Evolutionary conservation across 2,329 filamentous ascomycete species (phyloP).

Genomic region (Ascochyta pisi): DNA sequence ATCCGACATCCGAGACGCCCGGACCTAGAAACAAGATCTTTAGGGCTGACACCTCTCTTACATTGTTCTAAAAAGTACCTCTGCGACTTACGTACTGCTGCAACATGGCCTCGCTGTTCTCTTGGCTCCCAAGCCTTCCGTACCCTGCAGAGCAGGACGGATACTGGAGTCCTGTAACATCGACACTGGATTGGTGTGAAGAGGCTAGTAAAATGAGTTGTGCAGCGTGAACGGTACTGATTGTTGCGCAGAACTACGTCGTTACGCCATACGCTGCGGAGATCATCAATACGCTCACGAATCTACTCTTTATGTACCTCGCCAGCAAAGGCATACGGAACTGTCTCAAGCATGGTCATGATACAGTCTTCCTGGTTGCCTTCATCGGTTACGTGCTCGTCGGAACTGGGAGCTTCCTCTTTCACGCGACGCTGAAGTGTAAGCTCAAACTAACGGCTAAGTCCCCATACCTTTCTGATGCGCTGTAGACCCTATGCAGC

Average conservation of each 20-base stretch:
- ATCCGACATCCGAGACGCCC: conserved; percentile 26
- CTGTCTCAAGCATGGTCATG: conserved; percentile 75
- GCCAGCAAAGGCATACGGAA: conserved; percentile 77
- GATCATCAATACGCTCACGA: conserved; percentile 81
- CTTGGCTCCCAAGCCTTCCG: conserved; percentile 53
- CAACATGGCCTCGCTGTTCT: conserved; percentile 43
- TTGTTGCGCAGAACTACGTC: conserved; percentile 68
- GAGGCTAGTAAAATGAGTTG: conserved; percentile 60
- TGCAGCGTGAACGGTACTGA: conserved; percentile 6
- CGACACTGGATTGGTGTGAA: conserved; percentile 81
- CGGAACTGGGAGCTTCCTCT: conserved; percentile 67
- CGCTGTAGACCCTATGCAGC: conserved; percentile 70
- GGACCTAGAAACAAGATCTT: conserved; percentile 20
- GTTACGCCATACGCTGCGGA: conserved; percentile 78
- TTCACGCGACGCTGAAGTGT: conserved; percentile 70
- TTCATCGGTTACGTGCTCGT: conserved; percentile 69
- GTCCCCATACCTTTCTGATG: conserved; percentile 57
- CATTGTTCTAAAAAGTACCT: not conserved
- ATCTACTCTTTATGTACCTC: conserved; percentile 80
- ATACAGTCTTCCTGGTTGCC: conserved; percentile 74
- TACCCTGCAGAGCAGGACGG: conserved; percentile 62
- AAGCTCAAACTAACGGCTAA: conserved; percentile 33
- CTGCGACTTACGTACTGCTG: not conserved
- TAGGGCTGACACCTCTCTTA: conserved; percentile 3
- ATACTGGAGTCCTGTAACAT: conserved; percentile 74